These are phyloP conservation scores for Sugiyamaella novakii DNA, from an alignment of 1,139 yeast species.

Conservation along the genomic window DNA sequence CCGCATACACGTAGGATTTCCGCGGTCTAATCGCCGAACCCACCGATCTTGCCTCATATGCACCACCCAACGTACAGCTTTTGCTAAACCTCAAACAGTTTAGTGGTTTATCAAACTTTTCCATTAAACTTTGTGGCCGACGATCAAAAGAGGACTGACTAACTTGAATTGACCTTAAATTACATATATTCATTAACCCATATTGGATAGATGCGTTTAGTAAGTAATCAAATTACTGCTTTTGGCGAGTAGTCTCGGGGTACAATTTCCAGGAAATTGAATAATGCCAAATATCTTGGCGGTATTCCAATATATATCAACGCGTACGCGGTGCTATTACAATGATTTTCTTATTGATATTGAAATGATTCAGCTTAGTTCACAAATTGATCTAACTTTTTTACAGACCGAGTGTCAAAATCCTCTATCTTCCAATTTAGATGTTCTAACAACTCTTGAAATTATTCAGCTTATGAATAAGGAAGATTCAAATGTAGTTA, in stretches of 20 bases:
- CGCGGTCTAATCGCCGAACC: too few species aligned
- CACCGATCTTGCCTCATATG: too few species aligned
- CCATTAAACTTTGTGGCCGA: slow-evolving; percentile 1
- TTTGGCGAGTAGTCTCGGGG: too few species aligned
- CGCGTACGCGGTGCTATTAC: too few species aligned
- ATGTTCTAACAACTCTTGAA: slow-evolving; percentile 29
- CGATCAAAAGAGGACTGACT: slow-evolving; percentile 11
- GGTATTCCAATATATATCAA: too few species aligned
- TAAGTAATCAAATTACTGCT: slow-evolving; percentile 9
- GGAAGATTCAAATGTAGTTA: slow-evolving; percentile 33
- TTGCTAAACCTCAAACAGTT: slow-evolving; percentile 9
- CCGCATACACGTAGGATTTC: too few species aligned
- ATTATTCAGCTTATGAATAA: slow-evolving; percentile 34
- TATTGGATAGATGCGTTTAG: slow-evolving; percentile 16
- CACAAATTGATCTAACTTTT: slow-evolving; percentile 23
- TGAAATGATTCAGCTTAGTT: slow-evolving; percentile 3
- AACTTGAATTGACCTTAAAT: slow-evolving; percentile 9
- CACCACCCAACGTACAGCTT: too few species aligned
- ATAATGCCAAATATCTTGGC: too few species aligned
- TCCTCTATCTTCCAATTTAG: slow-evolving; percentile 30
- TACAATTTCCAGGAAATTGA: too few species aligned
- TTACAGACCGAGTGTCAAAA: slow-evolving; percentile 36
- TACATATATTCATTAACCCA: slow-evolving; percentile 12
- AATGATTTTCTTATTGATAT: not conserved
- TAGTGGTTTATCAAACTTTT: slow-evolving; percentile 12